Conservation (phyloP, 106 monocot genomes). For the Alisma plantagoaquatica region DNA sequence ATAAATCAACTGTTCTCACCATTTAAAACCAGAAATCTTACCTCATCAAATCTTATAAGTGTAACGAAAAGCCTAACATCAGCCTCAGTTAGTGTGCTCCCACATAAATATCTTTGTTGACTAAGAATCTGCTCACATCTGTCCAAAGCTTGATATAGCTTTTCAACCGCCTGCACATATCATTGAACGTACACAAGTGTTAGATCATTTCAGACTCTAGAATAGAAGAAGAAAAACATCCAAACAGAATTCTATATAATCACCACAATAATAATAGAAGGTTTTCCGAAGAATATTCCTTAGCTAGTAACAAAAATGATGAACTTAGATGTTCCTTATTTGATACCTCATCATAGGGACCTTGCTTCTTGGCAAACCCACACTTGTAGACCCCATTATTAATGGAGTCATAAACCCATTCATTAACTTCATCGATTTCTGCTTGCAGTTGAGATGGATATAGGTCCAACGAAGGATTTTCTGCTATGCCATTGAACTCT, state of each 20-base stretch:
- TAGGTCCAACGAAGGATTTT: constrained; percentile 71
- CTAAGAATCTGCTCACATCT: constrained; percentile 80
- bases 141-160: constrained; percentile 61
- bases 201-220: too few relatives aligned
- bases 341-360: constrained; percentile 78
- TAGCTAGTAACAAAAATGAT: background rate
- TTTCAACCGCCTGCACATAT: constrained; percentile 50
- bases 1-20: too few relatives aligned
- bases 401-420: constrained; percentile 80
- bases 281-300: too few relatives aligned
- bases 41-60: constrained; percentile 98
- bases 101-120: constrained; percentile 79
- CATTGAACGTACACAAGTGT: too few relatives aligned
- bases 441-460: constrained; percentile 56
- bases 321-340: background rate
- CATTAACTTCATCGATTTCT: constrained; percentile 67
- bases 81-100: constrained; percentile 74
- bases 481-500: constrained; percentile 79
- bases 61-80: constrained; percentile 90
- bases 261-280: too few relatives aligned
- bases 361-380: constrained; percentile 92
- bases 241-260: too few relatives aligned
- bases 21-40: too few relatives aligned
- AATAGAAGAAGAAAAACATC: too few relatives aligned
- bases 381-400: constrained; percentile 97